Evolutionary conservation across 2,329 filamentous ascomycete species (phyloP), one percentile per base, ranked within the genome.

Genomic region (Acephala macrosclerotiorum): DNA sequence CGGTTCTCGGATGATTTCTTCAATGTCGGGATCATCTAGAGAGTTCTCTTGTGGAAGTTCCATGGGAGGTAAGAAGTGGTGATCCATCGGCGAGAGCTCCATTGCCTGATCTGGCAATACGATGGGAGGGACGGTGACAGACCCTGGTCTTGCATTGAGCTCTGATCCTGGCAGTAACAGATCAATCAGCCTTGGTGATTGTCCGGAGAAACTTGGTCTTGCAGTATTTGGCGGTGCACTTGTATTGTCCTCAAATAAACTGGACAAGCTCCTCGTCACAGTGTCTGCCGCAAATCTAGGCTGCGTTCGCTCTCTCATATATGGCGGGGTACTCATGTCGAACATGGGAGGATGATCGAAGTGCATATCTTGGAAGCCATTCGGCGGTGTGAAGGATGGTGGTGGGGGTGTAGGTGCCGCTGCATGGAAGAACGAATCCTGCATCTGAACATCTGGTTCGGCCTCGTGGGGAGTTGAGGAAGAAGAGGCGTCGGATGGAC

Each of bases 1-100:
- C 36, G 69, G 67, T n/a, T 73, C 69, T 42, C 84, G 79, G 22
- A 84, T 77, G 51, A 89, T 81, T 62, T 89, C 85, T 72, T 89
- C 86, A 14, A 87, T 77, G 47, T 84, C 83, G 29, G 29, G 29
- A 33, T 85, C 82, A 18, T 83, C 80, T 53, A 79, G 68, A 5
- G 72, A 67, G 51, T 73, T 68, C 26, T 74, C 68, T 12, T 77
- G 71, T 35, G 70, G 68, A 53, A 72, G 63, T 33, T 71, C 67
- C 25, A 69, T 61, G 3, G 63, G 38, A 11, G 70, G 51, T 18
- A 68, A 40, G 47, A 73, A 75, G 14, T 71, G 62, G 25, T 67
- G 40, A 59, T 72, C 67, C 68, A 73, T 68, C 29, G 73, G 68
- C 20, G 69, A 68, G 53, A 72, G 36, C 0, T 57, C 65, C 60